These are phyloP conservation scores for Aechmea fasciata DNA, from an alignment of 176 grass and related monocot genomes.

Conservation along the genomic window DNA sequence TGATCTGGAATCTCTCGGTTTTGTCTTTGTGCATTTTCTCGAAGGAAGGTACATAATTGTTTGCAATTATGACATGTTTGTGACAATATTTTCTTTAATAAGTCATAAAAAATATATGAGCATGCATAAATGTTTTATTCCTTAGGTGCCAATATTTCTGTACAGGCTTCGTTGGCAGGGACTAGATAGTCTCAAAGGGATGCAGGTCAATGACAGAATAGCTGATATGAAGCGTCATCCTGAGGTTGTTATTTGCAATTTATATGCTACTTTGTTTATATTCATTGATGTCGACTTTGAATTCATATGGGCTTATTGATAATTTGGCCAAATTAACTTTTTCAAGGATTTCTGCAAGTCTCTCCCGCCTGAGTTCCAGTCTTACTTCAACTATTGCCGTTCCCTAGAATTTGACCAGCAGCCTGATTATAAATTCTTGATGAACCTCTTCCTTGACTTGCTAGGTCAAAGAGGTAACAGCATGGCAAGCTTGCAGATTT, in stretches of 20 bases:
- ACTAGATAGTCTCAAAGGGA: too few species aligned
- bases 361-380: slow-evolving; percentile 57
- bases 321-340: neutral
- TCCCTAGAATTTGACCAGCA: slow-evolving; percentile 53
- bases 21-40: neutral
- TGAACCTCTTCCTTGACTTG: slow-evolving; percentile 41
- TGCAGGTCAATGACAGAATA: too few species aligned
- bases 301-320: neutral
- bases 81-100: neutral
- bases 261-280: too few species aligned
- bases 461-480: slow-evolving; percentile 46
- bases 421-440: slow-evolving; percentile 52
- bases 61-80: neutral
- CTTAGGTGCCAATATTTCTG: too few species aligned
- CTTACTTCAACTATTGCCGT: slow-evolving; percentile 64
- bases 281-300: neutral
- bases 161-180: too few species aligned
- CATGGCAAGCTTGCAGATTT: too few species aligned
- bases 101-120: too few species aligned
- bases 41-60: neutral
- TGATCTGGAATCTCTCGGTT: slow-evolving; percentile 4
- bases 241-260: too few species aligned
- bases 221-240: too few species aligned
- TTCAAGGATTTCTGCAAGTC: slow-evolving; percentile 53
- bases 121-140: too few species aligned